A percentile compares a stretch with the other conserved stretches of the same genome.
phyloP scores from a whole-genome alignment of 306 rosid genomes.

The Sesbania bispinosa region DNA sequence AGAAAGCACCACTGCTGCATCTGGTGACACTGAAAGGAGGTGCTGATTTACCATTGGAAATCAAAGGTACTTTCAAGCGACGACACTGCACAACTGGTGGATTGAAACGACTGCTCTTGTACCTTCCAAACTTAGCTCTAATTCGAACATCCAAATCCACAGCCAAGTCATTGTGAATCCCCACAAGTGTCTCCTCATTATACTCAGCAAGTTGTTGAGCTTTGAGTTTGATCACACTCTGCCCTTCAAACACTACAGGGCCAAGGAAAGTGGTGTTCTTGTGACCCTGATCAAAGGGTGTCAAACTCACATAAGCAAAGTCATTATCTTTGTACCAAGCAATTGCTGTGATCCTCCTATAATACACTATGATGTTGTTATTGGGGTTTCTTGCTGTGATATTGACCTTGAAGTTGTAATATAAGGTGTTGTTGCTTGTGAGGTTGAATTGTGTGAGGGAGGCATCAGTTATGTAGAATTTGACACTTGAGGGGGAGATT shows the following conservation, averaged over 20 bases:
- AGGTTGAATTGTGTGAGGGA: conserved; percentile 19
- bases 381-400: conserved; percentile 13
- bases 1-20: too few species aligned
- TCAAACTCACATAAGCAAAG: background rate
- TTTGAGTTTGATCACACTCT: background rate
- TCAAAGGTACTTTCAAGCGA: conserved; percentile 13
- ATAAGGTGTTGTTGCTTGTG: background rate
- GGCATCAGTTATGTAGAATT: conserved; percentile 1
- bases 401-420: conserved; percentile 13
- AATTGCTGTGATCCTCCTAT: background rate
- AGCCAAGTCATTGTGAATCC: too few species aligned
- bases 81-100: conserved; percentile 23
- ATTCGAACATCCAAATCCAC: conserved; percentile 16
- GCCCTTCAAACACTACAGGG: too few species aligned
- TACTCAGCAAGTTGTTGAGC: conserved; percentile 19
- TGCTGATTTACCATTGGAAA: background rate
- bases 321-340: conserved; percentile 18
- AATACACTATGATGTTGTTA: conserved; percentile 6
- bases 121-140: background rate
- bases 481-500: too few species aligned
- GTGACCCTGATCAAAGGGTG: conserved; percentile 18
- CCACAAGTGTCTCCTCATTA: conserved; percentile 1
- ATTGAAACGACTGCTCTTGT: background rate
- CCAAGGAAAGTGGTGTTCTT: conserved; percentile 6
- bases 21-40: conserved; percentile 12